Base-by-base conservation (phyloP, 2,329 filamentous ascomycete species). In the Colletotrichum sp. region DNA sequence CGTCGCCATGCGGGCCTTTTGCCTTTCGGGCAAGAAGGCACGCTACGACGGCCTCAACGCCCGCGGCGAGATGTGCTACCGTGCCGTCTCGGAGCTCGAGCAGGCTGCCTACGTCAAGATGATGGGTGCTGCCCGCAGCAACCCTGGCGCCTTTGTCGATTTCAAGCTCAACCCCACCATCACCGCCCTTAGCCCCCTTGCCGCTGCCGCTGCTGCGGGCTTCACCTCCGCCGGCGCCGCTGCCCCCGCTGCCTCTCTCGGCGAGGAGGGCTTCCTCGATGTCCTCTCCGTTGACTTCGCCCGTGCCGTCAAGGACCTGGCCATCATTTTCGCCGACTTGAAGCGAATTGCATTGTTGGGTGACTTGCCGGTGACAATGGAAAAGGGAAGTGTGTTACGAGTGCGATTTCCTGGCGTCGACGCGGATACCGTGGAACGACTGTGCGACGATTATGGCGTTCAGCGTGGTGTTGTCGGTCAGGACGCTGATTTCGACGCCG, bases 401-500 rank as follows among this genome's bases (percentile, higher is more conserved):
- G 92, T 99, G 3, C 93, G 96, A 34, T 99, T 99, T 81, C 96
- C 96, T 0, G 97, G 97, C 5, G 96, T 97, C 77, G 96, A 99
- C 81, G 92, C 92, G 1, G 91, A 93, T 18, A 95, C 95, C 0
- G 94, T 98, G 0, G 95, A 98, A 82, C 88, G 90, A 5, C 89
- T 99, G 1, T 98, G 96, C 83, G 92, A 95, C 63, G 97, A 99
- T 82, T 90, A 98, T 13, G 95, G 94, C n/a, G 90, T 99, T 9
- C 92, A 93, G 77, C 90, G 95, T 69, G 97, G 97, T 3, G 87
- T 95, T 6, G 91, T 99, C 6, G 87, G 90, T 15, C 94, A 99
- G 85, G 97, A 99, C 78, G 77, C 84, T 36, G 92, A 93, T 22
- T 98, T 98, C 80, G 91, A 95, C 71, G 81, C 84, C 8, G 91